Conservation (phyloP, 495 filamentous ascomycete genomes). For the Penicillium angulare region DNA sequence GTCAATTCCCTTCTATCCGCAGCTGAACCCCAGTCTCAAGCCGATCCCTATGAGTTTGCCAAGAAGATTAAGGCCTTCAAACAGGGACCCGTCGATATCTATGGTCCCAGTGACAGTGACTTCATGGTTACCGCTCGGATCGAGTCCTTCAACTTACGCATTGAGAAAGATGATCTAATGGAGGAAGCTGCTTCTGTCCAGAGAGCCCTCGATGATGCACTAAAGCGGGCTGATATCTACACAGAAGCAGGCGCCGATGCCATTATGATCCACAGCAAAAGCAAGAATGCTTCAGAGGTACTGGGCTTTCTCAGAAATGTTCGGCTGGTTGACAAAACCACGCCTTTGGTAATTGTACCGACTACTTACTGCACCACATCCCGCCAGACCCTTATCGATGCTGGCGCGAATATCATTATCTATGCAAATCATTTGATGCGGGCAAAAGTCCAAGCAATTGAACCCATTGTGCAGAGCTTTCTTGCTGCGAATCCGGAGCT, state of each 20-base stretch:
- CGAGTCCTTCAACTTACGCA: conserved; percentile 7
- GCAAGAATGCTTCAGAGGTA: background rate
- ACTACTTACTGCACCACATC: conserved; percentile 2
- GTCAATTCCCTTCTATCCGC: conserved; percentile 7
- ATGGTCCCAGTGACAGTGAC: background rate
- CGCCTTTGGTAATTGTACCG: conserved; percentile 3
- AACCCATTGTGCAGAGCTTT: background rate
- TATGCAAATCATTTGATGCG: conserved; percentile 10
- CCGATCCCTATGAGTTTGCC: background rate
- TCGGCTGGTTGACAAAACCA: background rate
- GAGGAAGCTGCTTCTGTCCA: conserved; percentile 2
- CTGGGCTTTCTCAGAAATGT: background rate
- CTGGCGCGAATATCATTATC: conserved; percentile 5
- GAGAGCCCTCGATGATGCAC: conserved; percentile 1
- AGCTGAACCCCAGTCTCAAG: background rate
- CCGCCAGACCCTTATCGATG: conserved; percentile 1
- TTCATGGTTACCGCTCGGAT: conserved; percentile 6
- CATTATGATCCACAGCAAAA: conserved; percentile 11
- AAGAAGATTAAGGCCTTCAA: background rate
- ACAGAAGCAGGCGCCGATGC: conserved; percentile 1
- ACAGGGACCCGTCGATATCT: no score
- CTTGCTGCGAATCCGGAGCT: background rate
- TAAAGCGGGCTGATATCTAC: conserved; percentile 1
- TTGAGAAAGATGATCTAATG: background rate
- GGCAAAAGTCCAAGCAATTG: background rate